These are phyloP conservation scores for Staphylotrichum longicolle DNA, from an alignment of 495 filamentous ascomycete genomes.

Conservation along the genomic window DNA sequence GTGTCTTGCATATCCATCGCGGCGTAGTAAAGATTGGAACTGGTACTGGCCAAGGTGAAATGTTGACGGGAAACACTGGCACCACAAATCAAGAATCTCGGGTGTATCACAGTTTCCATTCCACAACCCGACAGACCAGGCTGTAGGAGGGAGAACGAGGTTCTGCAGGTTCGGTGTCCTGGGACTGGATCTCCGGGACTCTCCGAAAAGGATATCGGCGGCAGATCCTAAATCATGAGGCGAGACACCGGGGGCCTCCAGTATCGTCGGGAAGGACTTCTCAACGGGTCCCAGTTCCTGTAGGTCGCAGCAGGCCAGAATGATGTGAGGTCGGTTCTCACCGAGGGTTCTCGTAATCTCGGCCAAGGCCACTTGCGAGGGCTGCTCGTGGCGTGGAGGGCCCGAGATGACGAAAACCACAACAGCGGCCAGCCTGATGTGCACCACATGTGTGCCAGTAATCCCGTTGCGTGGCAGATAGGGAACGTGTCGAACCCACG, in stretches of 20 bases:
- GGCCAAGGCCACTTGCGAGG: constrained; percentile 44
- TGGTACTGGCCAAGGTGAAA: constrained; percentile 46
- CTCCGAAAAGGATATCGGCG: constrained; percentile 54
- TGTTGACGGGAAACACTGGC: constrained; percentile 44
- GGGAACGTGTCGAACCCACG: constrained; percentile 59
- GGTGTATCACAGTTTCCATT: constrained; percentile 41
- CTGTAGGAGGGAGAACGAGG: constrained; percentile 39
- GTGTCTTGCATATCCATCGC: constrained; percentile 61
- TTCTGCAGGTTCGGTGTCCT: constrained; percentile 35
- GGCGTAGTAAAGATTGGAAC: constrained; percentile 53
- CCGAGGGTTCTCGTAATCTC: constrained; percentile 43
- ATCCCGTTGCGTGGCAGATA: constrained; percentile 57
- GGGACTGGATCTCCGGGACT: constrained; percentile 19
- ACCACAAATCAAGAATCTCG: constrained; percentile 51
- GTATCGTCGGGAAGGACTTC: constrained; percentile 46
- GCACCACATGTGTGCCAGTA: constrained; percentile 57
- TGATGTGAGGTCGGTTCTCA: constrained; percentile 50
- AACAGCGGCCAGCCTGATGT: constrained; percentile 54
- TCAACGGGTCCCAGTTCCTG: constrained; percentile 37
- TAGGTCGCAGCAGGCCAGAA: constrained; percentile 49
- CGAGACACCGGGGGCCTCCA: constrained; percentile 49
- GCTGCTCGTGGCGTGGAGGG: constrained; percentile 36
- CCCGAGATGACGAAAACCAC: constrained; percentile 56
- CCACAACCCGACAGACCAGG: constrained; percentile 52
- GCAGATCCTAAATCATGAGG: constrained; percentile 52